A percentile compares a stretch with the other conserved stretches of the same genome.
phyloP scores from a whole-genome alignment of 768 basidiomycete species.

The Termitomyces sp. region DNA sequence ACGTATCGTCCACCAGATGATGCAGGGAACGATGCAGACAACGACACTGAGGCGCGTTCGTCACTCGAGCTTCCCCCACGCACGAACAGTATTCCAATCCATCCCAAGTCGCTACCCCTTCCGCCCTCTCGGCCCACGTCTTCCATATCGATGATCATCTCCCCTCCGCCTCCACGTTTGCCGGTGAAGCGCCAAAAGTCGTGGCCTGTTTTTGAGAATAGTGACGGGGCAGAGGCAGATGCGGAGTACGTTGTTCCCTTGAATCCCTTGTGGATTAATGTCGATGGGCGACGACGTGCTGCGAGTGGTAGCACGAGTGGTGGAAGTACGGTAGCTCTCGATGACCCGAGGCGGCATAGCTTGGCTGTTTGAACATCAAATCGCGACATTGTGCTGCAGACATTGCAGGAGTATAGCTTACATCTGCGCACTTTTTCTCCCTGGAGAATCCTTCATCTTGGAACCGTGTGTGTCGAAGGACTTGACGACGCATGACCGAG shows the following conservation, averaged over 20 bases:
- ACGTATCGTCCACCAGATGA: slow-evolving; percentile 23
- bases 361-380: slow-evolving; percentile 44
- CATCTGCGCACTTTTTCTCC: not conserved
- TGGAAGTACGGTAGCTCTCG: slow-evolving; percentile 29
- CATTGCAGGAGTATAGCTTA: slow-evolving; percentile 3
- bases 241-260: slow-evolving; percentile 41
- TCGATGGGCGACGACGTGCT: slow-evolving; percentile 50
- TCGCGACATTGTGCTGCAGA: not conserved
- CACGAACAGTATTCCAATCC: slow-evolving; percentile 19
- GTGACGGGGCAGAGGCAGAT: slow-evolving; percentile 68
- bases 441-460: not conserved
- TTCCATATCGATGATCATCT: slow-evolving; percentile 24
- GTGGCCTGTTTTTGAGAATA: slow-evolving; percentile 41
- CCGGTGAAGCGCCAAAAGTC: slow-evolving; percentile 48
- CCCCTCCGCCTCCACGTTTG: slow-evolving; percentile 25
- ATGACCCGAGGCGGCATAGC: slow-evolving; percentile 60
- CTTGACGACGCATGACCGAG: no score
- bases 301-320: slow-evolving; percentile 15
- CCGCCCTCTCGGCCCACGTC: slow-evolving; percentile 31
- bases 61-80: slow-evolving; percentile 26
- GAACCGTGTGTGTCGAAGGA: no score
- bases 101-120: slow-evolving; percentile 30
- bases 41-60: slow-evolving; percentile 33
- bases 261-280: slow-evolving; percentile 40
- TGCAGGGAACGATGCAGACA: slow-evolving; percentile 24